phyloP scores from a whole-genome alignment of 1,284 basidiomycete genomes.

The Gymnopus androsaceus region DNA sequence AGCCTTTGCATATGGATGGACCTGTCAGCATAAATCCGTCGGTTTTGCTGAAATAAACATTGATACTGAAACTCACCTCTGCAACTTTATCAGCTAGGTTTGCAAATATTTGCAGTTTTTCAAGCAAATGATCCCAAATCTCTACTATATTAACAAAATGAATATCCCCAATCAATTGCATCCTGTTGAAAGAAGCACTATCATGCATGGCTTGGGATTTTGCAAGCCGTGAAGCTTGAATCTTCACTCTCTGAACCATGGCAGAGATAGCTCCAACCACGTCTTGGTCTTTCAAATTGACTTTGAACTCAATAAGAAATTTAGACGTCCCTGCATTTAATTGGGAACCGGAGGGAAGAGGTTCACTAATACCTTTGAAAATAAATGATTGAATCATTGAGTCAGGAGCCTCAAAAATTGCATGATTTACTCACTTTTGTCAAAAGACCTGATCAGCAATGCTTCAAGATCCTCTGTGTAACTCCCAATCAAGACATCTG shows the following conservation, averaged over 20 bases:
- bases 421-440: not conserved
- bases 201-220: not conserved
- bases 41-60: not conserved
- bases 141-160: not conserved
- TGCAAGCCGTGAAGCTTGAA: not conserved
- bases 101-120: not conserved
- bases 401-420: not conserved
- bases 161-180: not conserved
- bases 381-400: not conserved
- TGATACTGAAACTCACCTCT: not conserved
- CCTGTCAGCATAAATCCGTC: not conserved
- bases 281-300: not conserved
- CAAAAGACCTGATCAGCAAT: not conserved
- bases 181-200: not conserved
- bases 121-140: not conserved
- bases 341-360: not conserved
- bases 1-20: not conserved
- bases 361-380: not conserved
- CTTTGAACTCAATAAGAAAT: not conserved
- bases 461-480: not conserved
- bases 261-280: not conserved
- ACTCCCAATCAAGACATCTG: not conserved
- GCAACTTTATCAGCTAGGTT: not conserved
- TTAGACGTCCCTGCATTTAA: too few species aligned
- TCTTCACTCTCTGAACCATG: not conserved